Evolutionary conservation across 1,139 yeast genomes (phyloP).

Genomic region (Lodderomyces parapsilosis): DNA sequence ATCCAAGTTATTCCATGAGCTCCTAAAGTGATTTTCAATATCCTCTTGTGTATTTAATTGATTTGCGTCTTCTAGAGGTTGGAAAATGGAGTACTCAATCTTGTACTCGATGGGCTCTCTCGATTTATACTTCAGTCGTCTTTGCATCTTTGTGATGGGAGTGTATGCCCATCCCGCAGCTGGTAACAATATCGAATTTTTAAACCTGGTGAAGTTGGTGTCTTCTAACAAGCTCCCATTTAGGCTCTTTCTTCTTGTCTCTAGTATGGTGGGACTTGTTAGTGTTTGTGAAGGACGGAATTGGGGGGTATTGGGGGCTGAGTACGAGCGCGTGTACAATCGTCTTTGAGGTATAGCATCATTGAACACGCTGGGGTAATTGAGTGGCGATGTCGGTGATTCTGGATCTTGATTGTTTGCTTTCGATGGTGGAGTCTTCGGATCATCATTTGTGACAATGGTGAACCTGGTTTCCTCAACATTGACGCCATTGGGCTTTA

Average conservation of each 20-base stretch:
- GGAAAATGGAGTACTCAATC: slow-evolving; percentile 29
- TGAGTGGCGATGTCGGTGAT: neutral
- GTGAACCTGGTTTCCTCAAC: neutral
- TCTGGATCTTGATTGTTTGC: neutral
- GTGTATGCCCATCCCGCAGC: slow-evolving; percentile 30
- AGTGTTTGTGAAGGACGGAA: neutral
- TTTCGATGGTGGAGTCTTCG: neutral
- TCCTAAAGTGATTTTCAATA: slow-evolving; percentile 13
- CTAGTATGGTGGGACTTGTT: slow-evolving; percentile 11
- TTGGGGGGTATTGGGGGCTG: slow-evolving; percentile 11
- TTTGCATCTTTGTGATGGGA: slow-evolving; percentile 16
- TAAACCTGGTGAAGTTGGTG: slow-evolving; percentile 20
- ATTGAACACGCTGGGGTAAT: neutral
- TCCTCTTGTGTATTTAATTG: slow-evolving; percentile 20
- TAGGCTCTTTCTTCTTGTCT: slow-evolving; percentile 13
- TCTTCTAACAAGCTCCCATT: slow-evolving; percentile 10
- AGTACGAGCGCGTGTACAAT: slow-evolving; percentile 1
- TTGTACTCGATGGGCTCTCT: slow-evolving; percentile 14
- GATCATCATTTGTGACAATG: neutral
- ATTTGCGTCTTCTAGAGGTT: slow-evolving; percentile 18
- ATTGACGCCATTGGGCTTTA: neutral
- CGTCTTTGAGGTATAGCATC: neutral
- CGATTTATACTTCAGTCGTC: neutral
- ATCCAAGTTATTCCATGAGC: too few relatives aligned
- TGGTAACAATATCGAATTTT: slow-evolving; percentile 25